Percentiles rank a stretch among this genome's conserved stretches.
These are phyloP conservation scores for Vaccinium darrowii DNA, from an alignment of 148 eudicot species.

Conservation along the genomic window DNA sequence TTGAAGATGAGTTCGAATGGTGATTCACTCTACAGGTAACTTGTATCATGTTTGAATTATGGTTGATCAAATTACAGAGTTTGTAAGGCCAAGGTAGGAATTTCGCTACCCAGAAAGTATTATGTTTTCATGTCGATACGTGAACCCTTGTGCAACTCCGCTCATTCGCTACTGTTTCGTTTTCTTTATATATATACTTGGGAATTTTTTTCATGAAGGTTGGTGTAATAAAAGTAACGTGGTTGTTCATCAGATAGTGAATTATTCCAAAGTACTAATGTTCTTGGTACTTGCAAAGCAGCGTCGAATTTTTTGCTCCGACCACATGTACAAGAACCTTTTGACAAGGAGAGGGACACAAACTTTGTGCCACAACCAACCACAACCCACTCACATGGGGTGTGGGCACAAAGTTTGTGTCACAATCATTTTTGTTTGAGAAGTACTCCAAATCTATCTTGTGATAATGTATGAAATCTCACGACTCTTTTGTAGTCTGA, in stretches of 20 bases:
- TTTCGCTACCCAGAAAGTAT: not conserved
- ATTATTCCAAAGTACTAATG: not conserved
- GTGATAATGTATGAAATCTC: not conserved
- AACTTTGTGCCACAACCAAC: too few species aligned
- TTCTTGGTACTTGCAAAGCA: not conserved
- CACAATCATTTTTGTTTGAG: too few species aligned
- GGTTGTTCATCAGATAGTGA: not conserved
- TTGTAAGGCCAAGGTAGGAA: not conserved
- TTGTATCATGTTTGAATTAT: not conserved
- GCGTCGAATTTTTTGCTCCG: not conserved
- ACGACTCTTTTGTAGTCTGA: not conserved
- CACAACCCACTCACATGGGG: too few species aligned
- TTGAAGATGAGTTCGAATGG: slow-evolving; percentile 1
- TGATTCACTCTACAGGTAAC: not conserved
- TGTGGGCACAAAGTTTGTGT: too few species aligned
- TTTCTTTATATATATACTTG: not conserved
- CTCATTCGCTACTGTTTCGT: not conserved
- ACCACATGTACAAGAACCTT: not conserved
- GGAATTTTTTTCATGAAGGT: not conserved
- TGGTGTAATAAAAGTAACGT: not conserved
- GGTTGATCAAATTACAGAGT: not conserved
- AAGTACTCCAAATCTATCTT: too few species aligned
- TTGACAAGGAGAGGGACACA: not conserved
- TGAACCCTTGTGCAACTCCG: not conserved
- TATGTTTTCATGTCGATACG: not conserved